Evolutionary conservation across 192 early-diverging fungal species (phyloP).

Genomic region (Pilaira anomala): DNA sequence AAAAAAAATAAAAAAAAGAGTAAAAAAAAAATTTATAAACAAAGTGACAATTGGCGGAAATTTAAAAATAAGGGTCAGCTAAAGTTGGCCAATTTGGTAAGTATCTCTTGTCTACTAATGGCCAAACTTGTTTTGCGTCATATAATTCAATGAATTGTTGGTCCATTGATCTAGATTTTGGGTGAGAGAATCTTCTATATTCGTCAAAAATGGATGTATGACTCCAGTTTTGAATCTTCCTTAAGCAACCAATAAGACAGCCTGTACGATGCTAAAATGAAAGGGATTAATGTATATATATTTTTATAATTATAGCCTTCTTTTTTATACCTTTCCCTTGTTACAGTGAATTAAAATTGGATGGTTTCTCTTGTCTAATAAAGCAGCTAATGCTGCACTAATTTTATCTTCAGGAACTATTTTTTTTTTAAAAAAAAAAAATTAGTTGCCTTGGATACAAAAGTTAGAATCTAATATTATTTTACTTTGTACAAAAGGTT

Average conservation of each 20-base stretch:
- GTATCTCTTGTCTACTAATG: slow-evolving; percentile 51
- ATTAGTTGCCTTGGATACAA: background rate
- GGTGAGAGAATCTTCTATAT: slow-evolving; percentile 87
- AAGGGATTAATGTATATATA: background rate
- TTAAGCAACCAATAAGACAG: slow-evolving; percentile 89
- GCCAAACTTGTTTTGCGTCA: slow-evolving; percentile 65
- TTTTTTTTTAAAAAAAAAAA: background rate
- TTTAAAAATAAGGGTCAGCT: slow-evolving; percentile 20
- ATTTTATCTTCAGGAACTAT: slow-evolving; percentile 63
- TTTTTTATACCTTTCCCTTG: slow-evolving; percentile 72
- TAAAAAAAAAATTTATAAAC: background rate
- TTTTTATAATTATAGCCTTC: background rate
- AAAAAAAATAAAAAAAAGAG: background rate
- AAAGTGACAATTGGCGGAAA: background rate
- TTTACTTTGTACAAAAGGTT: slow-evolving; percentile 69
- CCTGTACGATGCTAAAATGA: slow-evolving; percentile 82
- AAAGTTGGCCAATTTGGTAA: slow-evolving; percentile 71
- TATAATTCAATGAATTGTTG: slow-evolving; percentile 86
- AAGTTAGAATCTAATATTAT: background rate
- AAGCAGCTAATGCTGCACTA: slow-evolving; percentile 50
- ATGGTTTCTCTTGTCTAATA: slow-evolving; percentile 69
- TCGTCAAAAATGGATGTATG: slow-evolving; percentile 98
- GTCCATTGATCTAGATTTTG: slow-evolving; percentile 81
- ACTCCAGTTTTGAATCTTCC: slow-evolving; percentile 94
- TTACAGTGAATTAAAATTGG: slow-evolving; percentile 95